These are phyloP conservation scores for Pestalotiopsis fici DNA, from an alignment of 2,329 filamentous ascomycete species.

Conservation along the genomic window DNA sequence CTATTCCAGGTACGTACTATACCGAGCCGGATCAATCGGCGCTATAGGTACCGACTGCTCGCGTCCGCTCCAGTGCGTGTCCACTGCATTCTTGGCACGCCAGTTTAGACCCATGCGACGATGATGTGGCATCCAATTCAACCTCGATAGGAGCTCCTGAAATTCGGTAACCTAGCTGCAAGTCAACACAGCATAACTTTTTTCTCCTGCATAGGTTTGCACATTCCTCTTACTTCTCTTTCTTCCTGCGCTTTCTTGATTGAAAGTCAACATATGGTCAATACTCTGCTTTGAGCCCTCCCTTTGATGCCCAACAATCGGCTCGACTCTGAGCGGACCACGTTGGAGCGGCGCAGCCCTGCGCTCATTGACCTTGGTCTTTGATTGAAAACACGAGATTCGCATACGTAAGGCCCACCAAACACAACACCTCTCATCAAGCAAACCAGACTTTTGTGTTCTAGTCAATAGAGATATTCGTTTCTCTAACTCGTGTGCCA, in stretches of 20 bases:
- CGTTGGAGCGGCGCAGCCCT: background rate
- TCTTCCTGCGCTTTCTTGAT: background rate
- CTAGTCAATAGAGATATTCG: background rate
- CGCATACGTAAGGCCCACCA: background rate
- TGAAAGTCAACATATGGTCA: background rate
- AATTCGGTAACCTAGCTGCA: background rate
- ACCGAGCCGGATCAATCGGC: slow-evolving; percentile 1
- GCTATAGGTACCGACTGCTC: background rate
- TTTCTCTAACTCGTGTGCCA: background rate
- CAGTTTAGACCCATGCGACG: slow-evolving; percentile 2
- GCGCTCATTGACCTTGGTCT: background rate
- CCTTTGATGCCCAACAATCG: background rate
- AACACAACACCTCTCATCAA: background rate
- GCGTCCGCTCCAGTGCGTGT: background rate
- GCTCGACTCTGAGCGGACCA: background rate
- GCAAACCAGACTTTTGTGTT: background rate
- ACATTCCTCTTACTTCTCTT: background rate
- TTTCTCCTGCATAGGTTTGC: background rate
- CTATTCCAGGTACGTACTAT: background rate
- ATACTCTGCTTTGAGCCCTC: background rate
- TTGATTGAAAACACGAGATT: background rate
- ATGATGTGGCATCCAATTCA: slow-evolving; percentile 8
- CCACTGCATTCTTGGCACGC: background rate
- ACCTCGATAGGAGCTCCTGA: background rate
- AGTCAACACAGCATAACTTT: background rate